Percentiles rank a stretch among this genome's conserved stretches.
Conservation (phyloP, 306 rosid species). For the Senna siamea region DNA sequence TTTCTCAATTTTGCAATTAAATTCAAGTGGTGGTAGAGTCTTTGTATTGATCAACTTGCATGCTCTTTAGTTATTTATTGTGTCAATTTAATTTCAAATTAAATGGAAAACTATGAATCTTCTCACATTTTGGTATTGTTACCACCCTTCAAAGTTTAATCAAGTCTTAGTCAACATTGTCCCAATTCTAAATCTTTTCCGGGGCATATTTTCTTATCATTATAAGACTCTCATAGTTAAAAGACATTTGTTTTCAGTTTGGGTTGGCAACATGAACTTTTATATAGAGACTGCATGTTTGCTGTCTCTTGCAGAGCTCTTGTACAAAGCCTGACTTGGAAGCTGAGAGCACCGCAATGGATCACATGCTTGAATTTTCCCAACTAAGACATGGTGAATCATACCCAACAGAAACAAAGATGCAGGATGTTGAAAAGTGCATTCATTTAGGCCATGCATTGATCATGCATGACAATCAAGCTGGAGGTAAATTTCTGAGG, state of each 20-base stretch:
- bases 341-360: slow-evolving; percentile 58
- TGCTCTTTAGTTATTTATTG: neutral
- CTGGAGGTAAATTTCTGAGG: slow-evolving; percentile 56
- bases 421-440: slow-evolving; percentile 52
- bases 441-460: slow-evolving; percentile 45
- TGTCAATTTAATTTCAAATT: neutral
- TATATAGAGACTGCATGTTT: slow-evolving; percentile 44
- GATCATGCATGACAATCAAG: slow-evolving; percentile 47
- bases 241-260: slow-evolving; percentile 44
- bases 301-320: slow-evolving; percentile 81
- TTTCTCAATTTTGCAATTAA: neutral
- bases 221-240: slow-evolving; percentile 6
- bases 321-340: slow-evolving; percentile 88
- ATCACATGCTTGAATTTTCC: slow-evolving; percentile 56
- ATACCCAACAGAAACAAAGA: slow-evolving; percentile 49
- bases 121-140: neutral
- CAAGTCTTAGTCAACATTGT: slow-evolving; percentile 3
- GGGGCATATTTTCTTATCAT: slow-evolving; percentile 4
- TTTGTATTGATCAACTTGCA: neutral
- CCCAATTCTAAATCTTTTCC: slow-evolving; percentile 20
- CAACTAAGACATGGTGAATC: slow-evolving; percentile 47
- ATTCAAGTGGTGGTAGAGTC: neutral
- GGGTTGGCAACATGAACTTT: slow-evolving; percentile 44
- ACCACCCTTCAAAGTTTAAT: neutral
- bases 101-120: neutral